A percentile compares a stretch with the other conserved stretches of the same genome.
Evolutionary conservation across 768 basidiomycete genomes (phyloP).

Genomic region (Galerina sulciceps): DNA sequence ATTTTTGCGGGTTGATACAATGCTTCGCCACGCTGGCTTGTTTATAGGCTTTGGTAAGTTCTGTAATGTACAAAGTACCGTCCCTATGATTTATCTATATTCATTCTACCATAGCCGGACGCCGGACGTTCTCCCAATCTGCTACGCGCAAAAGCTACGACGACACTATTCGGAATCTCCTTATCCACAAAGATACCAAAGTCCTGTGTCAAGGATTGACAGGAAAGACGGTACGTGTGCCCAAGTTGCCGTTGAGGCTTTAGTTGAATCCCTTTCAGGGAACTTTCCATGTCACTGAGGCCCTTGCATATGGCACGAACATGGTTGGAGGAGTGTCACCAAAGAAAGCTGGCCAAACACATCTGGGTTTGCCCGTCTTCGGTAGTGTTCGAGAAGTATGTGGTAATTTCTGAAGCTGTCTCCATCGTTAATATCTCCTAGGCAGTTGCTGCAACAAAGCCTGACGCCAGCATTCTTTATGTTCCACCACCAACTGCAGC

Average conservation of each 20-base stretch:
- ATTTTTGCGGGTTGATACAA: conserved; percentile 28
- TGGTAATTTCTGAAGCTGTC: background rate
- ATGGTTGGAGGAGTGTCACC: conserved; percentile 99
- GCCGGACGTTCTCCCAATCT: conserved; percentile 83
- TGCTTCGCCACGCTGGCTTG: conserved; percentile 68
- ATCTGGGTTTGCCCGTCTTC: conserved; percentile 94
- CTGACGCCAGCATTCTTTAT: conserved; percentile 96
- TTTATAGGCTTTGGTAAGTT: conserved; percentile 54
- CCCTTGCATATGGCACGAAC: conserved; percentile 91
- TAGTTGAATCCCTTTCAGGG: conserved; percentile 54
- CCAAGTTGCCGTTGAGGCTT: background rate
- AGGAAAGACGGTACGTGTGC: conserved; percentile 83
- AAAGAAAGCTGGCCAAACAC: conserved; percentile 94
- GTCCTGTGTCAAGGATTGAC: conserved; percentile 93
- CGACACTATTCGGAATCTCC: conserved; percentile 88
- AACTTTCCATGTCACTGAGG: conserved; percentile 95
- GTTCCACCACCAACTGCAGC: conserved; percentile 97
- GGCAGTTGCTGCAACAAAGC: conserved; percentile 86
- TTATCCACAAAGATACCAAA: conserved; percentile 92
- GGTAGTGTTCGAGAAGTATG: conserved; percentile 88
- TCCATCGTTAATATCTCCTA: conserved; percentile 31
- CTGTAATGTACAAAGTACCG: background rate
- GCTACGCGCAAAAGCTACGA: conserved; percentile 78
- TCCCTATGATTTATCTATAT: background rate
- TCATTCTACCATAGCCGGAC: conserved; percentile 48